Evolutionary conservation across 352 stramenopile species (phyloP).

Genomic region (Ophiocytium majus): DNA sequence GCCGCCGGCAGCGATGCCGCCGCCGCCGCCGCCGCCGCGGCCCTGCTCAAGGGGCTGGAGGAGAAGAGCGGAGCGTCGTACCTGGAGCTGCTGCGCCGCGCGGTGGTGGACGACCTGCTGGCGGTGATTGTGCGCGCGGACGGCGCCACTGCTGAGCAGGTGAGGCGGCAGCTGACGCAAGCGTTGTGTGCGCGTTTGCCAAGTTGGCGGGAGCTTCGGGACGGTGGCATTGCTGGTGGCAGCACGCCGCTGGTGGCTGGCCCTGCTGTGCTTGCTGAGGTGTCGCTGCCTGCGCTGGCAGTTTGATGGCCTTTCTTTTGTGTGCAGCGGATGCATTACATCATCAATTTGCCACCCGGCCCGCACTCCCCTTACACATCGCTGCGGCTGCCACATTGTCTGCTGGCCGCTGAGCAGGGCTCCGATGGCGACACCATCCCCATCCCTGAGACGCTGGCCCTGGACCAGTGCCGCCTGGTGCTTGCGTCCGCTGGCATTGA

Average conservation of each 20-base stretch:
- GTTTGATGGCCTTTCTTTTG: neutral
- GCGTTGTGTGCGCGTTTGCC: neutral
- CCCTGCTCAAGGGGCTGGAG: conserved; percentile 43
- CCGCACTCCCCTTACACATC: neutral
- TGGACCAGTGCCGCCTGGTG: conserved; percentile 48
- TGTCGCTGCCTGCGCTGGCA: neutral
- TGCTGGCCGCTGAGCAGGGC: neutral
- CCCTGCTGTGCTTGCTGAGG: neutral
- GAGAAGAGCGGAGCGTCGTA: conserved; percentile 40
- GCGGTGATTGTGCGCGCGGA: conserved; percentile 42
- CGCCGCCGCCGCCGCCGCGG: neutral
- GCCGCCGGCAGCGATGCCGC: neutral
- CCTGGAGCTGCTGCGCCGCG: conserved; percentile 49
- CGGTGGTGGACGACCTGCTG: conserved; percentile 52
- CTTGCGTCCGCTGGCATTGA: conserved; percentile 41
- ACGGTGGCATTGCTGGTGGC: neutral
- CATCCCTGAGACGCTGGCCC: conserved; percentile 45
- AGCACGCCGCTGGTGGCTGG: neutral
- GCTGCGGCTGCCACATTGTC: neutral
- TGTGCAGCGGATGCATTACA: neutral
- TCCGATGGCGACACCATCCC: conserved; percentile 27
- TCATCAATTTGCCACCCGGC: neutral
- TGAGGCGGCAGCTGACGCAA: neutral
- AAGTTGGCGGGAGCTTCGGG: neutral
- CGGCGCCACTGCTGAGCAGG: neutral